Evolutionary conservation across 2,329 filamentous ascomycete genomes (phyloP).

Genomic region (Fusarium aywerte): DNA sequence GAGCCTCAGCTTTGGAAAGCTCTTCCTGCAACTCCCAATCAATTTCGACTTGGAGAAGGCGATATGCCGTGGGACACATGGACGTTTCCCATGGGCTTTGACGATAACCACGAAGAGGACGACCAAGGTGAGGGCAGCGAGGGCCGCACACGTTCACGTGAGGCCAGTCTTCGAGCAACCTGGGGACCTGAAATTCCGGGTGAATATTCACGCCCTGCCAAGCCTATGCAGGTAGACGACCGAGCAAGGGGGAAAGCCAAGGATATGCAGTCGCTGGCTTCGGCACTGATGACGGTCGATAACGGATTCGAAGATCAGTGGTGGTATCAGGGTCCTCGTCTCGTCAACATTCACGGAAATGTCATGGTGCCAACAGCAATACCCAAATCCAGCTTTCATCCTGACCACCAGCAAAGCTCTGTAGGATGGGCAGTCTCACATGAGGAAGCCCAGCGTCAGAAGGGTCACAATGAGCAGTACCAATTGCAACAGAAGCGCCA

Average conservation of each 20-base stretch:
- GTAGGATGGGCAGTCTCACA: constrained; percentile 35
- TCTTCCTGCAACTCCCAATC: constrained; percentile 53
- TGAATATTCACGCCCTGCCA: constrained; percentile 7
- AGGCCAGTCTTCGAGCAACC: constrained; percentile 33
- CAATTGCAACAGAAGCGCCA: constrained; percentile 18
- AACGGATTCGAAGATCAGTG: constrained; percentile 69
- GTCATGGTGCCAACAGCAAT: constrained; percentile 33
- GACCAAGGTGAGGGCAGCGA: constrained; percentile 5
- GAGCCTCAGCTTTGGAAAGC: constrained; percentile 54
- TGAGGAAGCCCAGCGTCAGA: constrained; percentile 14
- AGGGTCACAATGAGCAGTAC: constrained; percentile 7
- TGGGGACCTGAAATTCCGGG: constrained; percentile 35
- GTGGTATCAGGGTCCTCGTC: constrained; percentile 62
- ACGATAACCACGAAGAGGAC: constrained; percentile 25
- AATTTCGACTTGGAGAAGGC: constrained; percentile 57
- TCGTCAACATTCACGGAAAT: constrained; percentile 42
- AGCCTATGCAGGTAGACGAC: constrained; percentile 47
- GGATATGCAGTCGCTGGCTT: constrained; percentile 62
- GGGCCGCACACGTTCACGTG: constrained; percentile 8
- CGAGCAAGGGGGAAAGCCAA: constrained; percentile 37
- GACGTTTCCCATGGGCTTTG: constrained; percentile 42
- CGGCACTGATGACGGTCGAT: constrained; percentile 66
- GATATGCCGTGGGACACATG: constrained; percentile 59
- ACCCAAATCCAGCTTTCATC: constrained; percentile 22
- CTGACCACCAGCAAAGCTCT: constrained; percentile 24